Evolutionary conservation across 2,329 filamentous ascomycete species (phyloP), one percentile per base, ranked within the genome.

Genomic region (Colletotrichum aenigma): DNA sequence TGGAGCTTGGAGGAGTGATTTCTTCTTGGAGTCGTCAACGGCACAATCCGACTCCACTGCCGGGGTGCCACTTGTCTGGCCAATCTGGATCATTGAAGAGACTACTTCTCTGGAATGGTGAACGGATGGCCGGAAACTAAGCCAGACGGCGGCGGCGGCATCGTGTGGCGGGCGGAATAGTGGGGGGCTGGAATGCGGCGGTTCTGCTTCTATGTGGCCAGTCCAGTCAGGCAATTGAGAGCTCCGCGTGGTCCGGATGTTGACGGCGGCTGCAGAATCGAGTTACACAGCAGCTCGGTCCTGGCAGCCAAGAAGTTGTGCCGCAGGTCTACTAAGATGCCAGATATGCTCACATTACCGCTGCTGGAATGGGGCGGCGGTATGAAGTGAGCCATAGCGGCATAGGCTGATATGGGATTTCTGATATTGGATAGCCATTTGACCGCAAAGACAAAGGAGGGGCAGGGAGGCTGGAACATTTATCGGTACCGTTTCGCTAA

Each of bases 71-170:
- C 43, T 21, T 34, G 38, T 36, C 30, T 56, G 24, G 43, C 70
- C 73, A 75, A 75, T 74, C 64, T 70, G 38, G 13, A 61, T 36
- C 60, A 10, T 15, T 61, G 68, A 15, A 52, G 6, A 36, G 36
- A 32, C 43, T 18, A 34, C 26, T 7, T 56, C 24, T 52, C 43
- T 28, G 24, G 48, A 58, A 52, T 55, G 26, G 68, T 43, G 32
- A 21, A 58, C 73, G 65, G 73, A 75, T 74, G 64, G 71, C 71
- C 38, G 70, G 74, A 70, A 21, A 61, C 66, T 64, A 74, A 24
- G 34, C 34, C 56, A 30, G 60, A 58, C 58, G 34, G 58, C 21
- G 43, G 43, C 48, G 15, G 62, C 55, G 61, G 62, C 36, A 58
- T 74, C 56, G n/a, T 58, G 66, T 60, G 64, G 61, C 43, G 43